Evolutionary conservation across 192 early-diverging fungal genomes (phyloP), one percentile per base, ranked within the genome.

Genomic region (Glomus cerebriforme): DNA sequence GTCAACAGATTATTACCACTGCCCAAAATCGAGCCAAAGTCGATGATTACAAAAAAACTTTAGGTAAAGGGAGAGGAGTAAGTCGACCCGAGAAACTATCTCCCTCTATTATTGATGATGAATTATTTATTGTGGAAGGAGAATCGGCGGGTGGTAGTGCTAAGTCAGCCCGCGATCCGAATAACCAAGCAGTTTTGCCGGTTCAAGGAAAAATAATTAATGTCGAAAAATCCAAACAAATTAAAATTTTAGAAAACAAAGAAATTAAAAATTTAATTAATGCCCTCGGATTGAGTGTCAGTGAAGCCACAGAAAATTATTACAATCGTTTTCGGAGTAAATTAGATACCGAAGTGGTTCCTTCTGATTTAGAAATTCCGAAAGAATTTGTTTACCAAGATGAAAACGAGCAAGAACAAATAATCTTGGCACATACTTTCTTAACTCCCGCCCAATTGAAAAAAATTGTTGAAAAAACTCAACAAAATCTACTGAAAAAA

Each of bases 121-220:
- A 72, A 49, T 47, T 72, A 72, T 72, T 72, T 43, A 47, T 72
- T 72, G 69, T 72, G 37, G 69, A 72, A 72, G 69, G 69, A 5
- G 39, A 72, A 72, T 72, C 69, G n/a, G 69, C 69, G 39, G 69
- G 69, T 39, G 69, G 69, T 72, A 72, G 69, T 72, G 69, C 69
- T 3, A 47, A 72, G 45, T 43, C 22, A 17, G 69, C 39, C 69
- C 69, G 69, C 22, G 39, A 72, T 47, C 69, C 69, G 6, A 26
- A 72, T 47, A 72, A 43, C 43, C 69, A 72, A 47, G 39, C 69
- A 8, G 69, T 72, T 47, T 72, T 72, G 22, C 39, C 69, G 0
- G 39, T 72, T 1, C 69, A 72, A 72, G 69, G 69, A 43, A 72
- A 72, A 72, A 43, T 72, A 15, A 43, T 47, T 45, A 72, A 72